phyloP scores from a whole-genome alignment of 192 early-diverging fungal genomes.

The Coemansia sp. region DNA sequence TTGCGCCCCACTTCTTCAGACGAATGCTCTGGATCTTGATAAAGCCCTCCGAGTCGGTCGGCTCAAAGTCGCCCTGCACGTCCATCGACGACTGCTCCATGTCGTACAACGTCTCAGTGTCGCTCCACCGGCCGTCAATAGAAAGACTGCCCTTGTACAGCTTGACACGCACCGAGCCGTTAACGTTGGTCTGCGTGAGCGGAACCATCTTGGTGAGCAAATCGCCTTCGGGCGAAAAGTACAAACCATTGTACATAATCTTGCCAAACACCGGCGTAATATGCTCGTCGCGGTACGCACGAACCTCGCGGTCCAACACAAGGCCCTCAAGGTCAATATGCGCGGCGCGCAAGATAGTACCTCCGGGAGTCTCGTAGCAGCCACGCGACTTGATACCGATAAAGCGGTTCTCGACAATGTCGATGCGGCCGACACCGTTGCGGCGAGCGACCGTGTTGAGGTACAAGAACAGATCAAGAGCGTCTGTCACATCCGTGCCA shows the following conservation, averaged over 20 bases:
- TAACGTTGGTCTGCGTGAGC: conserved; percentile 82
- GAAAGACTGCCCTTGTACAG: conserved; percentile 94
- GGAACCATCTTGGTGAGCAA: conserved; percentile 81
- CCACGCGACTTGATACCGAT: conserved; percentile 99
- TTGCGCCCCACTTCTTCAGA: conserved; percentile 77
- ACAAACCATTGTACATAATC: conserved; percentile 92
- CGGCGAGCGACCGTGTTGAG: conserved; percentile 93
- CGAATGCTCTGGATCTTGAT: conserved; percentile 98
- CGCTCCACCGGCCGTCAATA: conserved; percentile 87
- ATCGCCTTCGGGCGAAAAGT: conserved; percentile 95
- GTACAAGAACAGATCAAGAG: conserved; percentile 89
- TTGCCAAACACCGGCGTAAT: conserved; percentile 75
- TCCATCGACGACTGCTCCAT: conserved; percentile 97
- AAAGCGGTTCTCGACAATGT: conserved; percentile 99
- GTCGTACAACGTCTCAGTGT: conserved; percentile 86
- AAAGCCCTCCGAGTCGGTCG: conserved; percentile 92
- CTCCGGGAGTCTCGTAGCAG: conserved; percentile 99
- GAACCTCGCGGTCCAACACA: conserved; percentile 92
- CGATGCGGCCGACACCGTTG: conserved; percentile 97
- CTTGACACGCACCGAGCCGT: conserved; percentile 91
- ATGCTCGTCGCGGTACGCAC: conserved; percentile 89
- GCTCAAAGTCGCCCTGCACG: conserved; percentile 86
- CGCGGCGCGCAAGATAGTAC: conserved; percentile 91
- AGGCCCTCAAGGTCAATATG: conserved; percentile 97
- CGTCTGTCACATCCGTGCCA: conserved; percentile 63